phyloP scores from a whole-genome alignment of 345 rosid genomes.

The Cardamine chenopodiifolia region DNA sequence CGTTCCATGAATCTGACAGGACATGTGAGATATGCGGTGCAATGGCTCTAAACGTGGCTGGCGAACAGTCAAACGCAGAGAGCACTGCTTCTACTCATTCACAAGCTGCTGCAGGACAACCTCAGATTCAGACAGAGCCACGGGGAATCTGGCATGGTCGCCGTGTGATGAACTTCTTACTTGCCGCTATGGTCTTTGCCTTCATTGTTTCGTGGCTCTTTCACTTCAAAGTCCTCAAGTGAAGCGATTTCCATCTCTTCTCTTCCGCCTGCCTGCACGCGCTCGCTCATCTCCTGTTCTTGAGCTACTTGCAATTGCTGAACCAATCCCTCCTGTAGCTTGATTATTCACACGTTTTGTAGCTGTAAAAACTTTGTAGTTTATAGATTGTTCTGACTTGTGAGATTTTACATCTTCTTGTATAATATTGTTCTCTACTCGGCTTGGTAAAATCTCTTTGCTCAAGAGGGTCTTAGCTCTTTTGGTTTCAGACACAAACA shows the following conservation, averaged over 20 bases:
- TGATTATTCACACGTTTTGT: slow-evolving; percentile 38
- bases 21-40: slow-evolving; percentile 69
- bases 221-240: slow-evolving; percentile 51
- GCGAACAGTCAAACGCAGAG: slow-evolving; percentile 46
- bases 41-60: slow-evolving; percentile 52
- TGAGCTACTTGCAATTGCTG: slow-evolving; percentile 24
- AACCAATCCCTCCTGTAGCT: slow-evolving; percentile 42
- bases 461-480: slow-evolving; percentile 1
- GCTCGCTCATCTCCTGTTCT: slow-evolving; percentile 28
- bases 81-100: slow-evolving; percentile 36
- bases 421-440: slow-evolving; percentile 32
- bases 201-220: slow-evolving; percentile 72
- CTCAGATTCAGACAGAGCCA: slow-evolving; percentile 45
- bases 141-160: slow-evolving; percentile 63
- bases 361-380: slow-evolving; percentile 37
- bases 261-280: background rate
- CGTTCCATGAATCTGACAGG: slow-evolving; percentile 45
- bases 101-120: slow-evolving; percentile 43
- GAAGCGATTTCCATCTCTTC: slow-evolving; percentile 18
- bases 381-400: slow-evolving; percentile 29
- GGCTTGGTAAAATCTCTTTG: slow-evolving; percentile 6
- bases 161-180: slow-evolving; percentile 61
- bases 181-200: slow-evolving; percentile 62
- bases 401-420: slow-evolving; percentile 43
- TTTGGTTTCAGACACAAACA: slow-evolving; percentile 14